These are phyloP conservation scores for Aspergillus kassunensis DNA, from an alignment of 495 filamentous ascomycete genomes.

Conservation along the genomic window DNA sequence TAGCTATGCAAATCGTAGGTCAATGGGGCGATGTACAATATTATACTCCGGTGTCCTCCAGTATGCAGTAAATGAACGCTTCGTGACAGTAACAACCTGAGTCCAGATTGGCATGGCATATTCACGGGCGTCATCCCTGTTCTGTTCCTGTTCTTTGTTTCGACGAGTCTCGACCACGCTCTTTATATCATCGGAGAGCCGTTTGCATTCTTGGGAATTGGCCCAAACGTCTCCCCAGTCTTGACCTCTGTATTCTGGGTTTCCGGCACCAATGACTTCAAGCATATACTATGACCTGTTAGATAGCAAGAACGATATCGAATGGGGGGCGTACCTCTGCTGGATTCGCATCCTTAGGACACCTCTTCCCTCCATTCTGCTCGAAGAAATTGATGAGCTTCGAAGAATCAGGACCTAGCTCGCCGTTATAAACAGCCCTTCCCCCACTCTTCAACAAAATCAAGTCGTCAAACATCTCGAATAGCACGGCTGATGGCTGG, in stretches of 20 bases:
- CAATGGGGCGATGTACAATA: conserved; percentile 28
- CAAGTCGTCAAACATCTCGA: conserved; percentile 71
- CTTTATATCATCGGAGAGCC: conserved; percentile 45
- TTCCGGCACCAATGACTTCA: conserved; percentile 60
- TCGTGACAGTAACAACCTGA: conserved; percentile 47
- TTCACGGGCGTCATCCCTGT: conserved; percentile 44
- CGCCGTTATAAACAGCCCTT: conserved; percentile 67
- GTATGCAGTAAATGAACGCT: conserved; percentile 53
- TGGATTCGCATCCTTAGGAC: conserved; percentile 55
- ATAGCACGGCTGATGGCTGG: conserved; percentile 69
- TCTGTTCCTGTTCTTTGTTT: conserved; percentile 23
- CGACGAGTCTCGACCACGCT: conserved; percentile 37
- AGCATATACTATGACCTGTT: conserved; percentile 52
- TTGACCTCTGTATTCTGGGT: conserved; percentile 57
- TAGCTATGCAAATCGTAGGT: neutral
- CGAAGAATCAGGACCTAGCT: conserved; percentile 50
- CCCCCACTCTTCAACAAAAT: conserved; percentile 68
- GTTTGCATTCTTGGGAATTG: conserved; percentile 40
- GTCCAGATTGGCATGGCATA: conserved; percentile 57
- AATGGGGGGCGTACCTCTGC: conserved; percentile 44
- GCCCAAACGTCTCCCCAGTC: conserved; percentile 62
- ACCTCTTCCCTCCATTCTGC: conserved; percentile 55
- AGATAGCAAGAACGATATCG: neutral
- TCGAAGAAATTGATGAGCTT: conserved; percentile 62
- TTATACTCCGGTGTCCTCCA: conserved; percentile 60